phyloP scores from a whole-genome alignment of 106 monocot genomes.

The Gastrodia elata region DNA sequence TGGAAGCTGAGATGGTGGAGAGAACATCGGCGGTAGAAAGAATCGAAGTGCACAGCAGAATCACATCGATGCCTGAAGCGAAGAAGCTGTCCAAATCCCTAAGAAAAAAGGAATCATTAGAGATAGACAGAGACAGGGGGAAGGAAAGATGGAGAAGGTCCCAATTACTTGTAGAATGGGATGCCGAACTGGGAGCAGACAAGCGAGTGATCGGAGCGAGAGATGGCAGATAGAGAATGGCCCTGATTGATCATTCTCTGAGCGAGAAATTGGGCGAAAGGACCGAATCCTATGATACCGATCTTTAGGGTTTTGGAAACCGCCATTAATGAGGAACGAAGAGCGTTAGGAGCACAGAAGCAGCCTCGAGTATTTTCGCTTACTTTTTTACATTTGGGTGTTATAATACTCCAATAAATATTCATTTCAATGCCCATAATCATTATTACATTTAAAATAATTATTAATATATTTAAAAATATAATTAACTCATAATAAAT shows the following conservation, averaged over 20 bases:
- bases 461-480: no score
- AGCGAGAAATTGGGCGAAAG: slow-evolving; percentile 32
- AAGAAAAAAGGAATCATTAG: not conserved
- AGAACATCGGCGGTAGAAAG: slow-evolving; percentile 20
- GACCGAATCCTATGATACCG: slow-evolving; percentile 34
- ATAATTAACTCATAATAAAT: no score
- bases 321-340: not conserved
- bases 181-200: slow-evolving; percentile 30
- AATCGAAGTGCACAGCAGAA: slow-evolving; percentile 31
- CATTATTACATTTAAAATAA: no score
- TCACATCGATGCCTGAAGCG: slow-evolving; percentile 17
- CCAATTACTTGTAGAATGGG: slow-evolving; percentile 20
- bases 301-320: slow-evolving; percentile 13
- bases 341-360: not conserved
- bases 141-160: not conserved
- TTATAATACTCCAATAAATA: no score
- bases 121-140: not conserved
- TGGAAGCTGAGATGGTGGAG: slow-evolving; percentile 13
- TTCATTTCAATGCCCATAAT: no score
- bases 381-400: no score
- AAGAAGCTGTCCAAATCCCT: slow-evolving; percentile 23
- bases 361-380: no score
- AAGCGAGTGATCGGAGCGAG: slow-evolving; percentile 32
- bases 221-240: slow-evolving; percentile 19
- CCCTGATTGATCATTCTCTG: slow-evolving; percentile 27